Percentiles rank a stretch among this genome's conserved stretches.
phyloP scores from a whole-genome alignment of 2,329 filamentous ascomycete species.

The Esteya vermicola region DNA sequence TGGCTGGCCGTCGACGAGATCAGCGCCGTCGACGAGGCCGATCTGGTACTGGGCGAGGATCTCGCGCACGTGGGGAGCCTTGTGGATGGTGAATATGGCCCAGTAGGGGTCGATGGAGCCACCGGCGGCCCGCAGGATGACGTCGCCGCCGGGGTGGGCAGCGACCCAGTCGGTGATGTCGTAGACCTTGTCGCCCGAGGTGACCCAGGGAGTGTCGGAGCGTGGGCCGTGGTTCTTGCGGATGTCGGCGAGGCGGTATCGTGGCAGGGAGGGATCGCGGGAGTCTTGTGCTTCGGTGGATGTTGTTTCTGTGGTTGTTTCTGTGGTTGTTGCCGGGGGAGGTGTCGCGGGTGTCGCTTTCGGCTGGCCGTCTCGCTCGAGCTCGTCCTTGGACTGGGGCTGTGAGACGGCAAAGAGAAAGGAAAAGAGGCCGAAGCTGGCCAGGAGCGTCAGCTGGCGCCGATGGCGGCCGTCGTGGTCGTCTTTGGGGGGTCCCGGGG shows the following conservation, averaged over 20 bases:
- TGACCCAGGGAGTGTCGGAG: conserved; percentile 40
- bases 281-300: conserved; percentile 1
- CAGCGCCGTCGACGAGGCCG: conserved; percentile 42
- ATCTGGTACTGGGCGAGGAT: conserved; percentile 52
- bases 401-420: background rate
- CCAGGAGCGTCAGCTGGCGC: background rate
- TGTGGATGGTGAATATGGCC: conserved; percentile 58
- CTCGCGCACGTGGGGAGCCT: conserved; percentile 47
- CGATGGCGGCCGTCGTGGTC: too few relatives aligned
- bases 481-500: too few relatives aligned
- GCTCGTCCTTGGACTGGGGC: background rate
- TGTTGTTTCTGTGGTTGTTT: background rate
- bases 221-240: conserved; percentile 10
- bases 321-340: too few relatives aligned
- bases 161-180: conserved; percentile 56
- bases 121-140: conserved; percentile 52
- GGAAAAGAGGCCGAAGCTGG: background rate
- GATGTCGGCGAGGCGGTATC: conserved; percentile 12
- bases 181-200: conserved; percentile 50
- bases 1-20: conserved; percentile 42
- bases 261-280: conserved; percentile 12
- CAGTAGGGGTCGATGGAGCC: conserved; percentile 53
- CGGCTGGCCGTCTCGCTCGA: too few relatives aligned
- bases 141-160: conserved; percentile 52
- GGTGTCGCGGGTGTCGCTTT: too few relatives aligned